Evolutionary conservation across 345 rosid genomes (phyloP), one percentile per base, ranked within the genome.

Genomic region (Brassica rapa): DNA sequence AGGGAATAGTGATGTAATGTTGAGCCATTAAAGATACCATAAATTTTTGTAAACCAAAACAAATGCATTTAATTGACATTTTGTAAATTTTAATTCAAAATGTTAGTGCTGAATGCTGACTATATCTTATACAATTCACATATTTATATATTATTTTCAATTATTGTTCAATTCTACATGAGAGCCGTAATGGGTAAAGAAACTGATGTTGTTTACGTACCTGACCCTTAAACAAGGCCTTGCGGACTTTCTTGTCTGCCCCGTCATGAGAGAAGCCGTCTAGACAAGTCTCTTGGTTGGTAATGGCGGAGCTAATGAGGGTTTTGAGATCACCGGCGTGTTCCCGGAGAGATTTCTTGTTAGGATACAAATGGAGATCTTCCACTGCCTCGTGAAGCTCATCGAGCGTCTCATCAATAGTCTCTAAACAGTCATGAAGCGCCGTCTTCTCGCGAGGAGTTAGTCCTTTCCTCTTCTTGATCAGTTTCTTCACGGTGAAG

Each of bases 301-400:
- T 94, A 49, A 94, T 94, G 27, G 98, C 98, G 0, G 98, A 81
- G 68, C 98, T 92, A 78, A 92, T 41, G 5, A 94, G 46, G 4
- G 97, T 92, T 71, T 89, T 92, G 62, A 94, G 89, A 83, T 94
- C 93, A 27, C 87, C 91, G 0, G 98, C 92, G 6, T 92, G 97
- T 56, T 88, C 82, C 3, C 64, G 33, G 25, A 92, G 75, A n/a
- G 93, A 74, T 75, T 92, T 92, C 83, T 81, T 84, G 70, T 24
- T 77, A 0, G 97, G 98, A 70, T 94, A 94, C 71, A 73, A 32
- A 0, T 82, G 72, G 5, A 94, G 87, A 76, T 90, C 98, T 46
- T 81, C 88, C 7, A 68, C 72, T 0, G 93, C 90, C 7, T 85
- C 56, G 64, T 80, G 87, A 11, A 94, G 77, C 81, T 94, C 98